Conservation (phyloP, 2,329 filamentous ascomycete genomes). For the Fusarium aywerte region DNA sequence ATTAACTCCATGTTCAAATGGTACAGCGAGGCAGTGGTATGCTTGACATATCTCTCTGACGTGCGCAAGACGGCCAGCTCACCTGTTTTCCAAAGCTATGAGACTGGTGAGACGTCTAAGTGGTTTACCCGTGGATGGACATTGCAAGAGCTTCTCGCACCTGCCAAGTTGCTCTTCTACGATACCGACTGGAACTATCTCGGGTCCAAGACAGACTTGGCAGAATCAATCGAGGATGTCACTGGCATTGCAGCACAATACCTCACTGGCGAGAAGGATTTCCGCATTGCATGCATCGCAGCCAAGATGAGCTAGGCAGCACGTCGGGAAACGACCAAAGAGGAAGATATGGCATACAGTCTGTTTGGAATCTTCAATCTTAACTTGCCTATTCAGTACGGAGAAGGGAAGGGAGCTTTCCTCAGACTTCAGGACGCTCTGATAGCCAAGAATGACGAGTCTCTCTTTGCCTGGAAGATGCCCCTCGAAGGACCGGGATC, state of each 20-base stretch:
- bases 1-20: conserved; percentile 10
- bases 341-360: conserved; percentile 2
- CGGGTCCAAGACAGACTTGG: not conserved
- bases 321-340: not conserved
- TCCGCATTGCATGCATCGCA: not conserved
- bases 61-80: not conserved
- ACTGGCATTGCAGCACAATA: conserved; percentile 1
- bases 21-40: conserved; percentile 4
- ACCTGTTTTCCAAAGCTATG: not conserved
- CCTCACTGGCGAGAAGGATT: not conserved
- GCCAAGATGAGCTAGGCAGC: conserved; percentile 10
- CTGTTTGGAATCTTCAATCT: conserved; percentile 2
- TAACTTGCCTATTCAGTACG: not conserved
- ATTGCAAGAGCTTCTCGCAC: conserved; percentile 1
- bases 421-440: conserved; percentile 2
- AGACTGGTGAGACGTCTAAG: not conserved
- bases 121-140: conserved; percentile 11
- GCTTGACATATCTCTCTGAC: conserved; percentile 2
- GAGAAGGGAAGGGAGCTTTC: not conserved
- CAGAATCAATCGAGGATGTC: not conserved
- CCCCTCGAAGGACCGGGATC: not conserved
- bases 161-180: not conserved
- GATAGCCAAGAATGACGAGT: conserved; percentile 4
- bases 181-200: not conserved
- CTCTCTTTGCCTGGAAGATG: conserved; percentile 4